Base-by-base conservation (phyloP, 768 basidiomycete species). In the Pleurotus tuber-regium region DNA sequence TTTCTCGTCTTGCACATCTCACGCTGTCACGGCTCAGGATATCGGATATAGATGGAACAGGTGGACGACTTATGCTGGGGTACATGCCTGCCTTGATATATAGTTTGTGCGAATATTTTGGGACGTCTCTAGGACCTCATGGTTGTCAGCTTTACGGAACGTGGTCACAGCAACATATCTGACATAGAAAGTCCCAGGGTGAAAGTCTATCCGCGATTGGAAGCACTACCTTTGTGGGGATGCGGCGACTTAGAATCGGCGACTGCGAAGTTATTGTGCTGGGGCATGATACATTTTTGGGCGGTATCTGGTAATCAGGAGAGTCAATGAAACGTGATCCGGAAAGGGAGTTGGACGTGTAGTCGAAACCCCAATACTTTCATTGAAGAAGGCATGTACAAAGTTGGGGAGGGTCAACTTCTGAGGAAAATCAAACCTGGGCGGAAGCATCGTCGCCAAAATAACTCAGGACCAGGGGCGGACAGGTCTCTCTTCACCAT, bases 141-240 rank as follows among this genome's bases (percentile, higher is more conserved):
- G 10, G 65, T 71, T 52, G 67, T 67, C 21, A 49, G n/a, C 35
- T 50, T 56, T 31, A 43, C 51, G 28, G 10, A 40, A 42, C 28
- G 35, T 14, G 48, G 43, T 36, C 31, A 23, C 24, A 51, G 42
- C 49, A 51, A 58, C 9, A 36, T 51, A 11, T n/a, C 46, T 16
- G 48, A 47, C 29, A 58, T 50, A 51, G 40, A 48, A 53, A 43
- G 49, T 29, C 68, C 66, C 52, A 71, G 68, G 40, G 74, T 78
- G 55, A 77, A 73, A 51, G 66, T 75, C 39, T 81, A 80, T 57
- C 76, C 79, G 19, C 68, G 70, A 30, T 66, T 82, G 40, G 75
- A 77, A 59, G 70, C 74, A n/a, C 63, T 82, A 28, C 68, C 73
- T 31, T 69, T 82, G 51, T 79, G 76, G 80, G 70, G 69, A 41